phyloP scores from a whole-genome alignment of 164 flowering plant species.

The Nymphaea colorata region DNA sequence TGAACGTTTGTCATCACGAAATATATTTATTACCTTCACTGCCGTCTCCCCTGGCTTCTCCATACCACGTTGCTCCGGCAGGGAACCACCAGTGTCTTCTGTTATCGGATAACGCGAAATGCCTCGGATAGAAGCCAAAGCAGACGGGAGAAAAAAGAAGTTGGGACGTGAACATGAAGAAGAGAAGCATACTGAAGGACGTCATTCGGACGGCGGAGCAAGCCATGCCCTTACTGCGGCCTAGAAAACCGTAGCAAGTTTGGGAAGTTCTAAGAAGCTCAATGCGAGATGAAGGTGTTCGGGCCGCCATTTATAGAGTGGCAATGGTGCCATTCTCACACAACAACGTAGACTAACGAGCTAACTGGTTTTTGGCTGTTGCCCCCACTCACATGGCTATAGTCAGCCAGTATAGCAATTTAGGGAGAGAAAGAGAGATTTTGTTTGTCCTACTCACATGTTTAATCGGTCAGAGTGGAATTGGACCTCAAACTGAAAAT shows the following conservation, averaged over 20 bases:
- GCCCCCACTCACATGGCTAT: too few species aligned
- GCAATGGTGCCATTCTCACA: not conserved
- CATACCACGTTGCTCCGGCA: conserved; percentile 45
- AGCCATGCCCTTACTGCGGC: not conserved
- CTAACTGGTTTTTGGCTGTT: not conserved
- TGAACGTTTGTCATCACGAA: too few species aligned
- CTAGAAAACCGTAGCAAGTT: too few species aligned
- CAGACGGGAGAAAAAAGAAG: not conserved
- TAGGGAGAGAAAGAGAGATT: not conserved
- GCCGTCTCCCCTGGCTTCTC: conserved; percentile 29
- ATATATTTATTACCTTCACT: conserved; percentile 29
- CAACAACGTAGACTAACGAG: not conserved
- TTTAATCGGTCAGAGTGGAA: too few species aligned
- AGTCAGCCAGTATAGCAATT: not conserved
- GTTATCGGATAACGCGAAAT: not conserved
- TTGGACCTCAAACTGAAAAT: too few species aligned
- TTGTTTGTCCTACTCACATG: too few species aligned
- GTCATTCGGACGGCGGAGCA: not conserved
- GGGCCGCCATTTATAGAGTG: not conserved
- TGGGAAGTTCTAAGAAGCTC: too few species aligned
- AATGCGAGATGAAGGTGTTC: too few species aligned
- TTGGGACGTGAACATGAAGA: not conserved
- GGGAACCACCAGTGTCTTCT: conserved; percentile 14
- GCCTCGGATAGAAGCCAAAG: not conserved
- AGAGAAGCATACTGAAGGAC: not conserved